phyloP scores from a whole-genome alignment of 2,329 filamentous ascomycete genomes.

The Ascochyta clinopodiicola region DNA sequence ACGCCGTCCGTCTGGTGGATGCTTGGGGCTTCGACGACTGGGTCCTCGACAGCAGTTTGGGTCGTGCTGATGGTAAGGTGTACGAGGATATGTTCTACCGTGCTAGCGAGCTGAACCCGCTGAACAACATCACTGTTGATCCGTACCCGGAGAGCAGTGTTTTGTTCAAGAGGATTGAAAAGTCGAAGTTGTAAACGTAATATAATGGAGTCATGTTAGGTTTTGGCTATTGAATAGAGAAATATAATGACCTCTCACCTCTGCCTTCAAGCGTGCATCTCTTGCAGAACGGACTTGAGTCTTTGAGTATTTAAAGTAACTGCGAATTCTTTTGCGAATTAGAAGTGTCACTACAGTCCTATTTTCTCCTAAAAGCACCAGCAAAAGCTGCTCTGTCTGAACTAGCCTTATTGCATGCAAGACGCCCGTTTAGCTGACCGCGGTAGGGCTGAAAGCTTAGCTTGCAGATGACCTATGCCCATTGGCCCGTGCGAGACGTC shows the following conservation, averaged over 20 bases:
- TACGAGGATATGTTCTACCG: constrained; percentile 79
- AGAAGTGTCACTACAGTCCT: too few relatives aligned
- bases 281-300: too few relatives aligned
- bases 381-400: too few relatives aligned
- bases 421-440: constrained; percentile 14
- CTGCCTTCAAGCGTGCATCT: too few relatives aligned
- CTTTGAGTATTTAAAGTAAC: too few relatives aligned
- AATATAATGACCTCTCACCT: too few relatives aligned
- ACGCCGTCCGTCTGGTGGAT: constrained; percentile 74
- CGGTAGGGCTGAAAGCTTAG: constrained; percentile 20
- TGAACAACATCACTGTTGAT: constrained; percentile 75
- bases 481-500: constrained; percentile 3
- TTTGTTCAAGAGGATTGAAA: constrained; percentile 67
- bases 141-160: constrained; percentile 70
- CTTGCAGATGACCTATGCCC: background rate
- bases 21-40: constrained; percentile 80
- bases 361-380: too few relatives aligned
- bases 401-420: too few relatives aligned
- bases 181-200: constrained; percentile 57
- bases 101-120: constrained; percentile 73
- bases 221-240: too few relatives aligned
- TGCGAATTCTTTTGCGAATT: too few relatives aligned
- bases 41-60: constrained; percentile 75
- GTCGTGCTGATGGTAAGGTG: constrained; percentile 74
- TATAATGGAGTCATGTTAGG: background rate